phyloP scores from a whole-genome alignment of 2,329 filamentous ascomycete genomes.

The Colletotrichum orchidophilum region DNA sequence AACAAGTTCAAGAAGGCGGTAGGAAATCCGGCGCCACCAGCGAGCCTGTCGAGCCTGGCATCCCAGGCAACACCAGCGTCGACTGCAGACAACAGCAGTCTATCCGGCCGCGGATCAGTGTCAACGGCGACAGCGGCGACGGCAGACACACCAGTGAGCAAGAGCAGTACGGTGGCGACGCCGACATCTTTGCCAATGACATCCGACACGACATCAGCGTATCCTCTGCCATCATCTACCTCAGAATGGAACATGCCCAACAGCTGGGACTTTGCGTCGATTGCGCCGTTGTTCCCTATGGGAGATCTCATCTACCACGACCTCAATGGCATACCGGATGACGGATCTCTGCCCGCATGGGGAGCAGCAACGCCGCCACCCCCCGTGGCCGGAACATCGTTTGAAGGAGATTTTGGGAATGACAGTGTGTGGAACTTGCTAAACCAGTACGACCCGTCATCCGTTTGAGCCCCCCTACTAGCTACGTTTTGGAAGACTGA shows the following conservation, averaged over 20 bases:
- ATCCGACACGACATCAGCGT: slow-evolving; percentile 38
- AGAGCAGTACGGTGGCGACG: slow-evolving; percentile 29
- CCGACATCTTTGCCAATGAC: slow-evolving; percentile 35
- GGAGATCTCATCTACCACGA: slow-evolving; percentile 67
- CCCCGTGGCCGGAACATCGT: slow-evolving; percentile 52
- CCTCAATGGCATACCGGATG: slow-evolving; percentile 53
- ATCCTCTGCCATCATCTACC: slow-evolving; percentile 24
- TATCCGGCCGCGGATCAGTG: slow-evolving; percentile 29
- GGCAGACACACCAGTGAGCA: slow-evolving; percentile 32
- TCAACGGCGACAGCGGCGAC: slow-evolving; percentile 26
- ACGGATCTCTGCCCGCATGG: slow-evolving; percentile 37
- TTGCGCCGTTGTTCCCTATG: slow-evolving; percentile 66
- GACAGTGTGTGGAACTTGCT: slow-evolving; percentile 67
- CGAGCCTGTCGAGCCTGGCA: slow-evolving; percentile 26
- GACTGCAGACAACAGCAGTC: slow-evolving; percentile 28
- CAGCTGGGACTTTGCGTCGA: slow-evolving; percentile 58
- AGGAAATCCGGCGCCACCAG: slow-evolving; percentile 39
- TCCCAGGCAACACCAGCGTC: slow-evolving; percentile 33
- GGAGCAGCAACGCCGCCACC: slow-evolving; percentile 32
- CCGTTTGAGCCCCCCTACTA: slow-evolving; percentile 9
- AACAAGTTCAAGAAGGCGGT: slow-evolving; percentile 62
- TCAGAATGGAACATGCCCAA: slow-evolving; percentile 51
- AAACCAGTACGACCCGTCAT: slow-evolving; percentile 55
- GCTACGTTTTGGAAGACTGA: slow-evolving; percentile 1
- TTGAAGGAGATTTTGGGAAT: slow-evolving; percentile 63